phyloP scores from a whole-genome alignment of 2,329 filamentous ascomycete species.

The Decorospora gaudefroyi region DNA sequence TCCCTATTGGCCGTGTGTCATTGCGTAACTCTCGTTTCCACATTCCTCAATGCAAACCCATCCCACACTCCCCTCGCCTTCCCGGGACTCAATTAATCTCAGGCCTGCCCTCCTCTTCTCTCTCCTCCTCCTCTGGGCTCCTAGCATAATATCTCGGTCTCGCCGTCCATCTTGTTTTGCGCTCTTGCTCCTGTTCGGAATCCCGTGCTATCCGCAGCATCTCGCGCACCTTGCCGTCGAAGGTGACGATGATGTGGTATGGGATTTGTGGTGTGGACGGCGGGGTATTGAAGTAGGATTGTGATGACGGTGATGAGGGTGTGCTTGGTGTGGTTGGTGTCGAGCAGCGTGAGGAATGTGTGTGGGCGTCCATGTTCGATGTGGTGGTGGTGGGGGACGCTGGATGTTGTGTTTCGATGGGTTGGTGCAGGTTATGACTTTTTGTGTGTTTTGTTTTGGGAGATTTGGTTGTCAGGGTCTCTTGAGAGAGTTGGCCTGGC shows the following conservation, averaged over 20 bases:
- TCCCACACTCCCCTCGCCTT: too few relatives aligned
- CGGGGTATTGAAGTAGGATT: slow-evolving; percentile 12
- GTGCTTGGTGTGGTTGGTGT: slow-evolving; percentile 6
- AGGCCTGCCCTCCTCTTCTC: slow-evolving; percentile 1
- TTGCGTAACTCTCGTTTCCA: too few relatives aligned
- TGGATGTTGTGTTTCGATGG: too few relatives aligned
- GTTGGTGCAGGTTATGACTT: too few relatives aligned
- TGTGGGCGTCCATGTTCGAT: slow-evolving; percentile 6
- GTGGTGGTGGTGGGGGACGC: slow-evolving; percentile 1
- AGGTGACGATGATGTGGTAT: slow-evolving; percentile 35
- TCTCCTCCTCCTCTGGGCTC: slow-evolving; percentile 1
- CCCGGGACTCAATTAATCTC: slow-evolving; percentile 6
- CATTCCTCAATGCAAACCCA: too few relatives aligned
- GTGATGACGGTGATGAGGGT: slow-evolving; percentile 13
- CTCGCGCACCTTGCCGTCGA: slow-evolving; percentile 35
- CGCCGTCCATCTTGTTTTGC: slow-evolving; percentile 2
- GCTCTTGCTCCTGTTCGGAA: slow-evolving; percentile 9
- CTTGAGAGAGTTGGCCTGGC: not conserved
- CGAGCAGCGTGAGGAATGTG: slow-evolving; percentile 4
- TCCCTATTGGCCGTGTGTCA: too few relatives aligned
- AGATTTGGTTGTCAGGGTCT: not conserved
- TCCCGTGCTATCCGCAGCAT: slow-evolving; percentile 30
- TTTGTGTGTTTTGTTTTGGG: not conserved
- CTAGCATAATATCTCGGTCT: slow-evolving; percentile 21
- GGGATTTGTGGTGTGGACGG: slow-evolving; percentile 26